phyloP scores from a whole-genome alignment of 305 asterid genomes.

The Solanum chacoense region DNA sequence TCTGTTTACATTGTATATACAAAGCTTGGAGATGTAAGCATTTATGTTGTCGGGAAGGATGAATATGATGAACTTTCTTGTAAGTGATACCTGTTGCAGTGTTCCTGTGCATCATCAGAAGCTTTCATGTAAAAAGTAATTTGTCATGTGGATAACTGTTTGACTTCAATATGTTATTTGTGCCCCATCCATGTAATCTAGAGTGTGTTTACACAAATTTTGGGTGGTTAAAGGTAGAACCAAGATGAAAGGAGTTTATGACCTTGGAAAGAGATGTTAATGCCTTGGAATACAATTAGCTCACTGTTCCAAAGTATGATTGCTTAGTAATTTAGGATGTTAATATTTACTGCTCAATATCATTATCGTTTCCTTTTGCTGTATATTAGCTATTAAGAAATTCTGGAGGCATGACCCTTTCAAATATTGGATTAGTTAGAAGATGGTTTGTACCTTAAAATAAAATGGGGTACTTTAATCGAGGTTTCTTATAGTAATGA shows the following conservation, averaged over 20 bases:
- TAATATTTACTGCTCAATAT: neutral
- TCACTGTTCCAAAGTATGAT: neutral
- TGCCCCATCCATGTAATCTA: neutral
- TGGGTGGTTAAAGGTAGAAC: neutral
- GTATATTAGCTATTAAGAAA: neutral
- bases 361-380: neutral
- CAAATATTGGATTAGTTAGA: neutral
- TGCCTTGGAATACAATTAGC: neutral
- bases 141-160: neutral
- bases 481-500: neutral
- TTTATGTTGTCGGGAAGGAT: conserved; percentile 88
- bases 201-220: neutral
- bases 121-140: neutral
- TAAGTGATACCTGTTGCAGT: neutral
- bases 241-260: neutral
- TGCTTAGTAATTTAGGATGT: neutral
- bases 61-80: conserved; percentile 49
- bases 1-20: conserved; percentile 86
- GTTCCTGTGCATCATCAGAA: neutral
- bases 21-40: conserved; percentile 83
- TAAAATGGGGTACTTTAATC: neutral
- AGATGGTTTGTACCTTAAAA: neutral
- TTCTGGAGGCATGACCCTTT: neutral
- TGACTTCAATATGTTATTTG: neutral
- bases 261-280: neutral